A percentile compares a stretch with the other conserved stretches of the same genome.
phyloP scores from a whole-genome alignment of 805 yeast species.

The Hyphopichia homilentoma region DNA sequence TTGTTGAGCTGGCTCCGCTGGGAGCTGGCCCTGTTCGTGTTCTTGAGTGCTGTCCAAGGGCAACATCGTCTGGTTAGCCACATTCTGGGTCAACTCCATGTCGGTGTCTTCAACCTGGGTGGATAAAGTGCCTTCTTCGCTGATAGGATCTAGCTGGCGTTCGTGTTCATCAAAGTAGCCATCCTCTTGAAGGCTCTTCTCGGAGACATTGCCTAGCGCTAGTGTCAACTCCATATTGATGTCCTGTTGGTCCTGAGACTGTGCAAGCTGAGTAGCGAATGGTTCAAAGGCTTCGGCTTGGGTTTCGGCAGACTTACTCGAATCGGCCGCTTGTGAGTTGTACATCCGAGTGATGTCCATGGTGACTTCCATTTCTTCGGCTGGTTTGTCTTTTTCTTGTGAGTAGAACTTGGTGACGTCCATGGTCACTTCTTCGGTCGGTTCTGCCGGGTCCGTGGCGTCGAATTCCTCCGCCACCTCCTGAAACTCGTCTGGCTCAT shows the following conservation, averaged over 20 bases:
- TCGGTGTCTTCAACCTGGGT: background rate
- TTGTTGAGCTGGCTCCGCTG: constrained; percentile 1
- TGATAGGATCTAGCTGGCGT: background rate
- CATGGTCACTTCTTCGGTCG: constrained; percentile 4
- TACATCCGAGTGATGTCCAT: background rate
- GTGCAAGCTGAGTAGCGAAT: too few species aligned
- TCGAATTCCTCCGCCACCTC: constrained; percentile 1
- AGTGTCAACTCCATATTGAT: too few species aligned
- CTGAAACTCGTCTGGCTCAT: too few species aligned
- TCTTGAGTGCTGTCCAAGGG: background rate
- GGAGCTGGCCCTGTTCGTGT: background rate
- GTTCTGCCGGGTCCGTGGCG: background rate
- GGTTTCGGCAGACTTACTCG: too few species aligned
- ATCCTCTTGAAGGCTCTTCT: too few species aligned
- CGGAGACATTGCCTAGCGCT: too few species aligned
- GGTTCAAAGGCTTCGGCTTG: too few species aligned
- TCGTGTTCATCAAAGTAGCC: background rate
- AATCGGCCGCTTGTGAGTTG: background rate
- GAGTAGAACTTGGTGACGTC: constrained; percentile 2
- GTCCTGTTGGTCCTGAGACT: too few species aligned
- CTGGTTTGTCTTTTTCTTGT: background rate
- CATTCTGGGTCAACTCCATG: background rate
- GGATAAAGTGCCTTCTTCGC: background rate
- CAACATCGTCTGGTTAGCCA: background rate
- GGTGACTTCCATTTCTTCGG: background rate